These are phyloP conservation scores for Mycosarcoma mackinlayi DNA, from an alignment of 1,284 basidiomycete species.

Conservation along the genomic window DNA sequence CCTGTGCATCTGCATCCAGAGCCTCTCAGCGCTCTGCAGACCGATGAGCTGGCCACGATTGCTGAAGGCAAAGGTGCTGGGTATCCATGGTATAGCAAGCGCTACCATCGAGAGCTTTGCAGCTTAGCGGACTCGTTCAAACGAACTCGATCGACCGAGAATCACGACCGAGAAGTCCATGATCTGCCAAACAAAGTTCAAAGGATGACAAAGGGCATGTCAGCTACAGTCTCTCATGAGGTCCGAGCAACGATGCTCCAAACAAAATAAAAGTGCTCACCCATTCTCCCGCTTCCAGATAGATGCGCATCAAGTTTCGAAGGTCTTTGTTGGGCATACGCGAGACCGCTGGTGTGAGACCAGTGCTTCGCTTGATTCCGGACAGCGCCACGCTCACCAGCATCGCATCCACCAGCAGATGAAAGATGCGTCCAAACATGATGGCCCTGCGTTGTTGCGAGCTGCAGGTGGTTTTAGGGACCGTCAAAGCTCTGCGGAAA, in stretches of 20 bases:
- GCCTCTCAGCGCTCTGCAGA: not conserved
- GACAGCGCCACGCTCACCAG: slow-evolving; percentile 63
- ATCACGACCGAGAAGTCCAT: slow-evolving; percentile 66
- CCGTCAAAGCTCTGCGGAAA: not conserved
- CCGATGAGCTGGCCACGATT: not conserved
- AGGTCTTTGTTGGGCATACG: slow-evolving; percentile 63
- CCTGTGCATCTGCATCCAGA: no score
- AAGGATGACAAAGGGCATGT: not conserved
- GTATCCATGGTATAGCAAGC: slow-evolving; percentile 8
- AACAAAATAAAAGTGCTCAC: no score
- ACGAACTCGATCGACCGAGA: slow-evolving; percentile 63
- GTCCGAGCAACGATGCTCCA: not conserved
- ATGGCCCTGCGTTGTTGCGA: not conserved
- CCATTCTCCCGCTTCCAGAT: slow-evolving; percentile 67
- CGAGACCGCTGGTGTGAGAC: slow-evolving; percentile 58
- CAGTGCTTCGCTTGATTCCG: slow-evolving; percentile 66
- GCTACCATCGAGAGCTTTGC: no score
- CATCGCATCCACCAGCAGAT: slow-evolving; percentile 63
- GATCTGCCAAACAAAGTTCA: slow-evolving; percentile 22
- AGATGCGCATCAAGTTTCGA: slow-evolving; percentile 61
- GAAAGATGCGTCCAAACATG: slow-evolving; percentile 66
- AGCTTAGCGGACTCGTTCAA: slow-evolving; percentile 62
- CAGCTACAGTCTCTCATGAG: slow-evolving; percentile 7
- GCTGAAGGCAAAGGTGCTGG: not conserved
- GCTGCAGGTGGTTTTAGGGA: not conserved